A percentile compares a stretch with the other conserved stretches of the same genome.
Conservation (phyloP, 257 asterid species). For the Capsicum baccatum region DNA sequence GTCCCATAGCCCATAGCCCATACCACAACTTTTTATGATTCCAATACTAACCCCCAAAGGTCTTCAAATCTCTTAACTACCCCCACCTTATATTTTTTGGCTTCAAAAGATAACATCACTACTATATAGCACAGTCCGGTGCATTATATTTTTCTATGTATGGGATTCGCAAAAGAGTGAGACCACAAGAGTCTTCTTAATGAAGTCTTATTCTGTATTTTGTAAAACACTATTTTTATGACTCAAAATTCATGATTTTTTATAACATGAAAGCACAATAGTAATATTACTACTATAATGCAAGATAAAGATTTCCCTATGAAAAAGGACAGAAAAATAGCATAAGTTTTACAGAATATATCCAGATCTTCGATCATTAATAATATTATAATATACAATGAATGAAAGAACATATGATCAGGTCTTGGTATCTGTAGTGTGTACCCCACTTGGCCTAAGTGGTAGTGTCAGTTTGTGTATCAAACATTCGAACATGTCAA, state of each 20-base stretch:
- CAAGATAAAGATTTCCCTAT: background rate
- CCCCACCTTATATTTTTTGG: background rate
- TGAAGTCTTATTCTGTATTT: no score
- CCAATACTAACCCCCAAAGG: conserved; percentile 6
- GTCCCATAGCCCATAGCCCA: background rate
- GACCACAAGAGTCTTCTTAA: no score
- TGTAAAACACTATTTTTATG: no score
- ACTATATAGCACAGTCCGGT: no score
- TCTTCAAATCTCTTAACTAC: background rate
- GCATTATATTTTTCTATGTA: no score
- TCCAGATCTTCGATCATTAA: background rate
- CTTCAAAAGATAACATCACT: background rate
- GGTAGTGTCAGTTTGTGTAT: conserved; percentile 21
- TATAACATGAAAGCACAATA: no score
- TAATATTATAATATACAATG: background rate
- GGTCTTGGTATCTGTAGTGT: conserved; percentile 13
- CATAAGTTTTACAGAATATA: background rate
- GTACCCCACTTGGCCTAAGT: conserved; percentile 24
- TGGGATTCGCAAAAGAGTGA: no score
- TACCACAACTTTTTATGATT: background rate
- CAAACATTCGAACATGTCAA: conserved; percentile 42
- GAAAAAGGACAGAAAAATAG: background rate
- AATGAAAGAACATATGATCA: conserved; percentile 14
- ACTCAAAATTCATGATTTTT: no score
- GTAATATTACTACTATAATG: background rate